phyloP scores from a whole-genome alignment of 345 rosid genomes.

The Acer negundo region DNA sequence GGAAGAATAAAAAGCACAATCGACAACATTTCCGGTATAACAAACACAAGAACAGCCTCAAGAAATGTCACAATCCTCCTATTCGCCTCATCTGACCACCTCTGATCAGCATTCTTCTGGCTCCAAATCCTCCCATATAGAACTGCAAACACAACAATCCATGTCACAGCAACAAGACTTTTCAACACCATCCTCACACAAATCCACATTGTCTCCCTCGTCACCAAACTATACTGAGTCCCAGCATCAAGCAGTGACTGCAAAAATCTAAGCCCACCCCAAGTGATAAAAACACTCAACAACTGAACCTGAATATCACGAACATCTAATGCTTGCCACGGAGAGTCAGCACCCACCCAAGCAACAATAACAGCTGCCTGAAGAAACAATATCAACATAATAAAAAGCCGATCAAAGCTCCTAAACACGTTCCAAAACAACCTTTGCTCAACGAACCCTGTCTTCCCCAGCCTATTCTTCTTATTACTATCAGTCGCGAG shows the following conservation, averaged over 20 bases:
- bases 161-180: slow-evolving; percentile 58
- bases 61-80: slow-evolving; percentile 59
- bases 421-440: slow-evolving; percentile 80
- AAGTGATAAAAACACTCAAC: slow-evolving; percentile 81
- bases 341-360: slow-evolving; percentile 49
- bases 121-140: slow-evolving; percentile 83
- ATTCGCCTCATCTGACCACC: slow-evolving; percentile 67
- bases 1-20: slow-evolving; percentile 69
- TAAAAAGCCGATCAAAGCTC: slow-evolving; percentile 84
- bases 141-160: slow-evolving; percentile 77
- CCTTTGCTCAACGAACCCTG: slow-evolving; percentile 91
- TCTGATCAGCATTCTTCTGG: slow-evolving; percentile 57
- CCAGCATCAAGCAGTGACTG: slow-evolving; percentile 84
- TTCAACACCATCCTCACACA: slow-evolving; percentile 81
- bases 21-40: slow-evolving; percentile 81
- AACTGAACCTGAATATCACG: slow-evolving; percentile 62
- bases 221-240: slow-evolving; percentile 84
- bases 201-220: slow-evolving; percentile 60
- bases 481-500: slow-evolving; percentile 45
- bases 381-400: slow-evolving; percentile 66
- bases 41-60: slow-evolving; percentile 59
- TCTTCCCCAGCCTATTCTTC: slow-evolving; percentile 63
- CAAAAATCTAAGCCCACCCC: slow-evolving; percentile 70
- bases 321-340: slow-evolving; percentile 57
- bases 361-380: slow-evolving; percentile 82